A percentile compares a stretch with the other conserved stretches of the same genome.
Conservation (phyloP, 2,329 filamentous ascomycete species). For the Fonsecaea nubica region DNA sequence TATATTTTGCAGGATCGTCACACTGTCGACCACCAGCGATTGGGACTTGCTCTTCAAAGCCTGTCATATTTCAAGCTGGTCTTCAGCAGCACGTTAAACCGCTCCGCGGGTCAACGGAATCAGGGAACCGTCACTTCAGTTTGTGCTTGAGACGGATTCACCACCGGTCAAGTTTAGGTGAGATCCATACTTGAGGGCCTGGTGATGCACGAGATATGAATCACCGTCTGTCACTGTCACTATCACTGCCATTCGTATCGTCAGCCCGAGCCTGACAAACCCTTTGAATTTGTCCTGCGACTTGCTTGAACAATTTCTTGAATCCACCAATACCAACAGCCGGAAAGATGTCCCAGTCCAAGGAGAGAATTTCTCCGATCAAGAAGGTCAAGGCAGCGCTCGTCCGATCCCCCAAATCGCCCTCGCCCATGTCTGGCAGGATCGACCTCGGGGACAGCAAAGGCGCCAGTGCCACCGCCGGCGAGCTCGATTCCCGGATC, state of each 20-base stretch:
- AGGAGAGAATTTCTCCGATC: constrained; percentile 13
- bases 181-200: not conserved
- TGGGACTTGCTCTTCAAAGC: not conserved
- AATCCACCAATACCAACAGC: not conserved
- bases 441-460: not conserved
- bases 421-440: not conserved
- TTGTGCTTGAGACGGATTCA: not conserved
- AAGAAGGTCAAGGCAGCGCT: constrained; percentile 17
- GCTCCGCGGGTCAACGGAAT: not conserved
- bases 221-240: not conserved
- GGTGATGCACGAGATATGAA: not conserved
- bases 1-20: not conserved
- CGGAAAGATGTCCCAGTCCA: constrained; percentile 8
- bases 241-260: not conserved
- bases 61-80: no score
- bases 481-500: constrained; percentile 13
- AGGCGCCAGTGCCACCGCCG: not conserved
- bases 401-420: constrained; percentile 1
- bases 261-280: not conserved
- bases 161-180: not conserved
- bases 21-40: not conserved
- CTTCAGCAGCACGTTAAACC: not conserved
- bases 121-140: not conserved
- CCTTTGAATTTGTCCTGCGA: not conserved
- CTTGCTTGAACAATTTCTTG: not conserved